Conservation (phyloP, 257 asterid genomes). For the Striga asiatica region DNA sequence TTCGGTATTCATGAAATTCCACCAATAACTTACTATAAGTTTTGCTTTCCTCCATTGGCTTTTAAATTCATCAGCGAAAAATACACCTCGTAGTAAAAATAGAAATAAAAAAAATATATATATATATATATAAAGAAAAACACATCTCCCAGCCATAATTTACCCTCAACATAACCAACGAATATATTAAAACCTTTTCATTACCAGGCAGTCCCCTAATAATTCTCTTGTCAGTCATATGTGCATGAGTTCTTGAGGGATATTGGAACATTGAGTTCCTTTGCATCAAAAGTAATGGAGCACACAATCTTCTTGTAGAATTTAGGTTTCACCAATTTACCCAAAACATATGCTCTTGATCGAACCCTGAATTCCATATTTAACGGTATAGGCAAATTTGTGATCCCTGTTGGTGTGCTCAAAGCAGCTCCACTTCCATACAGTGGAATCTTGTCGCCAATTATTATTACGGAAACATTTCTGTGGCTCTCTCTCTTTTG, state of each 20-base stretch:
- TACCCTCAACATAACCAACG: no score
- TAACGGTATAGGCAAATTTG: slow-evolving; percentile 40
- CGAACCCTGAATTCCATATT: slow-evolving; percentile 44
- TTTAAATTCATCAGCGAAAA: no score
- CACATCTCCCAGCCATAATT: no score
- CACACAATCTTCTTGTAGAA: slow-evolving; percentile 51
- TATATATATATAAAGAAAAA: no score
- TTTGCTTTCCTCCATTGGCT: no score
- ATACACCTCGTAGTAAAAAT: no score
- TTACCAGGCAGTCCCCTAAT: no score
- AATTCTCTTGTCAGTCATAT: slow-evolving; percentile 24
- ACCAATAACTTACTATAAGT: no score
- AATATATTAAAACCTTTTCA: no score
- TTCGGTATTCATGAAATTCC: no score
- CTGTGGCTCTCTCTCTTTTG: slow-evolving; percentile 39
- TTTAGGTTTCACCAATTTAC: slow-evolving; percentile 62
- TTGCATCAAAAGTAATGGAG: slow-evolving; percentile 29
- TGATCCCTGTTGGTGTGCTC: slow-evolving; percentile 45
- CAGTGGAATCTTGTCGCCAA: slow-evolving; percentile 60
- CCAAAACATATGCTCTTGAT: slow-evolving; percentile 67
- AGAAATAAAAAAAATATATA: no score
- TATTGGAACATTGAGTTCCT: slow-evolving; percentile 36
- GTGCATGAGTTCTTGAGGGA: slow-evolving; percentile 48
- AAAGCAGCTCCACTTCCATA: slow-evolving; percentile 67
- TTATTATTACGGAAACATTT: slow-evolving; percentile 32